Base-by-base conservation (phyloP, 176 grass and related monocot species). In the Oryza glumipatula region DNA sequence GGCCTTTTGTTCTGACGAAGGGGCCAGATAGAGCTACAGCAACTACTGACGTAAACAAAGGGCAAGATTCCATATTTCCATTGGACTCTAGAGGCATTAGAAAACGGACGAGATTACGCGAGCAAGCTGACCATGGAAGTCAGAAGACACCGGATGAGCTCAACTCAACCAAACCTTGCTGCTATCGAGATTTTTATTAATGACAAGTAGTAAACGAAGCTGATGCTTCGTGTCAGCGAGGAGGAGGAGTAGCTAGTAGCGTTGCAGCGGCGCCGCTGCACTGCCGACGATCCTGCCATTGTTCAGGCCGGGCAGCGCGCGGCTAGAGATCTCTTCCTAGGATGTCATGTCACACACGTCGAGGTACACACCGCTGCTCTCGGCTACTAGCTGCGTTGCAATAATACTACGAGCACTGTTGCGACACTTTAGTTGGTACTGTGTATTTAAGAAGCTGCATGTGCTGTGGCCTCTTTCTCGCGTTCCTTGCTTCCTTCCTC, bases 301-400 rank as follows among this genome's bases (percentile, higher is more conserved):
- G 65, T 41, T 68, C 75, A 82, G 49, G 26, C 26, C 26, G 26
- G 74, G 77, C 63, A 61, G 60, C 30, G 2, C 30, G 2, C 1
- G 84, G 84, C 74, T 87, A 87, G 88, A 86, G 39, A 41, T 41
- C 39, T 86, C 68, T 83, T 83, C 80, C 89, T 43, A 87, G 89
- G 80, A 70, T 33, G 44, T 69, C 80, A 70, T 33, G 44, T 69
- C 80, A 76, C 80, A 9, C 75, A 76, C 22, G 70, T 43, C 80
- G 80, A 90, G 63, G 88, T 58, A 32, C 30, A 32, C 30, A 32
- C 30, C 54, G 2, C 14, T 33, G 32, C 46, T 5, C 68, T 74
- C 46, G 5, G n/a, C 44, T 9, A 32, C 30, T 32, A 61, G 36
- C 66, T 10, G 45, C 44, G 12, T 44, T 30, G 52, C n/a, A 26